Evolutionary conservation across 441 rosid species (phyloP).

Genomic region (Codiaeum variegatum): DNA sequence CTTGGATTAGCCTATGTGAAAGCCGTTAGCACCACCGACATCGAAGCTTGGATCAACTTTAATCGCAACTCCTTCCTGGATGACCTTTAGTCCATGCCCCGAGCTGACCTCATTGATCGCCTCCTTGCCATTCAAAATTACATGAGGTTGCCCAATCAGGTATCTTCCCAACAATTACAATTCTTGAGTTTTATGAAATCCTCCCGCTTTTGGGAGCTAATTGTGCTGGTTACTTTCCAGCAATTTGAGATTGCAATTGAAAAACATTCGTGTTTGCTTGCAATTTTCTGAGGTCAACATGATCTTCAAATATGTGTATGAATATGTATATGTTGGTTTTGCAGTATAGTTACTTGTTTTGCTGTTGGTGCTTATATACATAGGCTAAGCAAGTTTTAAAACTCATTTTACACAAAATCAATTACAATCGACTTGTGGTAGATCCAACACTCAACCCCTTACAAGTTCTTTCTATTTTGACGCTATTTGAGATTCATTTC

Average conservation of each 20-base stretch:
- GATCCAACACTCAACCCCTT: too few species aligned
- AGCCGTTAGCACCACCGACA: conserved; percentile 52
- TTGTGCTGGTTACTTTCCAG: too few species aligned
- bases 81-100: conserved; percentile 80
- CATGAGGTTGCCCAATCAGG: conserved; percentile 57
- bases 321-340: background rate
- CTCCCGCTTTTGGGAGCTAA: too few species aligned
- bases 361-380: too few species aligned
- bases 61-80: conserved; percentile 57
- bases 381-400: too few species aligned
- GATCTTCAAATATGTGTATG: background rate
- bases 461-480: too few species aligned
- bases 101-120: conserved; percentile 67
- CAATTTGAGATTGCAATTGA: too few species aligned
- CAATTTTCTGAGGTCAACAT: background rate
- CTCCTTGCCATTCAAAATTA: conserved; percentile 76
- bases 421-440: too few species aligned
- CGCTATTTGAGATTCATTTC: too few species aligned
- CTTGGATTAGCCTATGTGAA: conserved; percentile 74
- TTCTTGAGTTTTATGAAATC: background rate
- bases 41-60: conserved; percentile 75
- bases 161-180: background rate
- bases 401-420: too few species aligned
- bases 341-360: background rate
- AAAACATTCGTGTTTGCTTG: too few species aligned